Conservation (phyloP, 2,329 filamentous ascomycete genomes). For the Aspergillus quadrilineatus region DNA sequence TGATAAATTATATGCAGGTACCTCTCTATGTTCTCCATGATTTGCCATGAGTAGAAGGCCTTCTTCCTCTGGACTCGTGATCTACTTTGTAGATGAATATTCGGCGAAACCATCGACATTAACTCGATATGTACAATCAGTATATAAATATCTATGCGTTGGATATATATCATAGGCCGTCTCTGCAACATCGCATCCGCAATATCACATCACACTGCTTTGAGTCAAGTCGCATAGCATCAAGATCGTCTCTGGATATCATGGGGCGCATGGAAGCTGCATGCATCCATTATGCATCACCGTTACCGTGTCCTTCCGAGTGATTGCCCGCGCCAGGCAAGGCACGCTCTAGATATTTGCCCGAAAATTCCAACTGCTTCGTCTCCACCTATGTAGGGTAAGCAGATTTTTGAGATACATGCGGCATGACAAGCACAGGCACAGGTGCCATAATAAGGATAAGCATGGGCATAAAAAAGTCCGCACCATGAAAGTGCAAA, state of each 20-base stretch:
- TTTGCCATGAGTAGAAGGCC: too few species aligned
- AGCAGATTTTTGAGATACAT: slow-evolving; percentile 4
- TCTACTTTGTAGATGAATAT: not conserved
- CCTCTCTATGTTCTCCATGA: not conserved
- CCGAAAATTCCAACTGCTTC: not conserved
- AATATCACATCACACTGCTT: not conserved
- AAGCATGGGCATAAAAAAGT: not conserved
- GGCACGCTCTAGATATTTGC: not conserved
- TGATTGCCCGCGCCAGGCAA: not conserved
- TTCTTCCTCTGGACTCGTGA: too few species aligned
- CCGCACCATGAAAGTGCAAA: not conserved
- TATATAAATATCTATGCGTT: slow-evolving; percentile 14
- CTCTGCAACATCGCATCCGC: not conserved
- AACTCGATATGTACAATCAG: slow-evolving; percentile 18
- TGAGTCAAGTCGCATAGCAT: not conserved
- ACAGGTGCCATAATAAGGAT: not conserved
- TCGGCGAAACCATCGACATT: slow-evolving; percentile 9
- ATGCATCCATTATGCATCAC: not conserved
- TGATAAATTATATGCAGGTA: not conserved
- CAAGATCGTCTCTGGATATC: not conserved
- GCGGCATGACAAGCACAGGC: not conserved
- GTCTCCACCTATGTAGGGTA: not conserved
- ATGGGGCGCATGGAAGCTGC: not conserved
- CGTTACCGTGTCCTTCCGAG: not conserved
- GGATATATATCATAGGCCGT: slow-evolving; percentile 10